Conservation (phyloP, 1,284 basidiomycete species). For the Caloboletus firmus region DNA sequence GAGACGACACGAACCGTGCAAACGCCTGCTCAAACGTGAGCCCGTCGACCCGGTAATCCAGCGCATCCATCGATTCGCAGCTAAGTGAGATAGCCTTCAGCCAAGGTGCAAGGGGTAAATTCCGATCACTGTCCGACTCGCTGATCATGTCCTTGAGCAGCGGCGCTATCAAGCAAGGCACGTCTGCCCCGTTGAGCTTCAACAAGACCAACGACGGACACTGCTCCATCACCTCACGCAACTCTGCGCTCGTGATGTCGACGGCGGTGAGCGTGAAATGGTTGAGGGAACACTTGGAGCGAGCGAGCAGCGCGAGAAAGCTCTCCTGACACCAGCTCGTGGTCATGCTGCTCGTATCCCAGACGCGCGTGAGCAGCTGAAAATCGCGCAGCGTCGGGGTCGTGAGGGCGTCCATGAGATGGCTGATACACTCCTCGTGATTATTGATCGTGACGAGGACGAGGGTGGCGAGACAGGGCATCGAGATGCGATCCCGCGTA, state of each 20-base stretch:
- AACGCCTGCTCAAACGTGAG: constrained; percentile 33
- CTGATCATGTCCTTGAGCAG: constrained; percentile 27
- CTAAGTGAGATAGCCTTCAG: constrained; percentile 32
- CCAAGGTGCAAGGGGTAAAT: constrained; percentile 28
- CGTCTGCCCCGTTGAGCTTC: constrained; percentile 29
- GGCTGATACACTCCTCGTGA: constrained; percentile 29
- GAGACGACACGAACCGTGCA: constrained; percentile 24
- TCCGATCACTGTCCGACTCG: constrained; percentile 15
- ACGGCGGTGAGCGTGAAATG: constrained; percentile 33
- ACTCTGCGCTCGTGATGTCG: constrained; percentile 20
- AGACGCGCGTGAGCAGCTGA: constrained; percentile 33
- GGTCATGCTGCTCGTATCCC: constrained; percentile 30
- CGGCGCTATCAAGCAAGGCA: constrained; percentile 25
- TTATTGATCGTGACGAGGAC: constrained; percentile 32
- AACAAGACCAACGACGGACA: constrained; percentile 32
- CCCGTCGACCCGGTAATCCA: constrained; percentile 24
- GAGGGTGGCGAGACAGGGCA: constrained; percentile 33
- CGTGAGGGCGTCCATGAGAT: constrained; percentile 28
- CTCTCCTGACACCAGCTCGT: constrained; percentile 33
- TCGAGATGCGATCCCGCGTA: constrained; percentile 20
- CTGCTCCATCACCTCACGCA: constrained; percentile 27
- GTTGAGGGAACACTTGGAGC: constrained; percentile 31
- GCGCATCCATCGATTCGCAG: constrained; percentile 27
- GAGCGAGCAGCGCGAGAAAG: constrained; percentile 24
- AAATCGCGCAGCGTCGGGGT: constrained; percentile 29